Conservation (phyloP, 139 green algal genomes). For the Asterochloris erici region DNA sequence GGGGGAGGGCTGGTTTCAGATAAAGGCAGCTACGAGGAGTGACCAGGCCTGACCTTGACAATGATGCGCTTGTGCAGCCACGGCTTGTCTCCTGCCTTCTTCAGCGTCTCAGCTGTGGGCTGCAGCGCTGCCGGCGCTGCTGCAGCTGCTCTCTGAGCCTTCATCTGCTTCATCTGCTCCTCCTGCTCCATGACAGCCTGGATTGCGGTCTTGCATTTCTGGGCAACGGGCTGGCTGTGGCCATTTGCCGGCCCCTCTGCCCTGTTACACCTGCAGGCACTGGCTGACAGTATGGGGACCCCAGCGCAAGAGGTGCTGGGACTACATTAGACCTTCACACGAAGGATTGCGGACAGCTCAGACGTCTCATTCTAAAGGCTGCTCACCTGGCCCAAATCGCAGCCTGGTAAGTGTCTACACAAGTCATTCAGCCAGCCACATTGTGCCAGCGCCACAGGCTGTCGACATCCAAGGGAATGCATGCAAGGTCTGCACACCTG, state of each 20-base stretch:
- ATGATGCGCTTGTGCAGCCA: conserved; percentile 84
- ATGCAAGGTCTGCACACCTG: too few species aligned
- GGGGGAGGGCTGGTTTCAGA: too few species aligned
- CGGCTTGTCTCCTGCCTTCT: conserved; percentile 9
- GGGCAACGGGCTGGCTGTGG: background rate
- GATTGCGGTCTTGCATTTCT: conserved; percentile 50
- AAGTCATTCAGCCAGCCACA: too few species aligned
- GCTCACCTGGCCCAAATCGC: too few species aligned
- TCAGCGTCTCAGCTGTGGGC: background rate
- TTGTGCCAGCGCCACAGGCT: too few species aligned
- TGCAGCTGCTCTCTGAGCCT: conserved; percentile 25
- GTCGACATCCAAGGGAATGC: too few species aligned
- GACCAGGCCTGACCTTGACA: conserved; percentile 64
- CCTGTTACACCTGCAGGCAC: background rate
- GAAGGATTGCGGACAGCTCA: too few species aligned
- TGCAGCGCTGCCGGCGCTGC: background rate
- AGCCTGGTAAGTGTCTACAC: too few species aligned
- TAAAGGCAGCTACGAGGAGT: background rate
- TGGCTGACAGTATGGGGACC: too few species aligned
- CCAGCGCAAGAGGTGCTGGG: too few species aligned
- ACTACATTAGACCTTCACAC: too few species aligned
- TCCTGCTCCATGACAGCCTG: conserved; percentile 75
- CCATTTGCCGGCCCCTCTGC: background rate
- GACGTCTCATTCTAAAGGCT: too few species aligned
- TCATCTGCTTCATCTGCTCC: conserved; percentile 21